These are phyloP conservation scores for Calonectria honghensis DNA, from an alignment of 2,329 filamentous ascomycete genomes.

Conservation along the genomic window DNA sequence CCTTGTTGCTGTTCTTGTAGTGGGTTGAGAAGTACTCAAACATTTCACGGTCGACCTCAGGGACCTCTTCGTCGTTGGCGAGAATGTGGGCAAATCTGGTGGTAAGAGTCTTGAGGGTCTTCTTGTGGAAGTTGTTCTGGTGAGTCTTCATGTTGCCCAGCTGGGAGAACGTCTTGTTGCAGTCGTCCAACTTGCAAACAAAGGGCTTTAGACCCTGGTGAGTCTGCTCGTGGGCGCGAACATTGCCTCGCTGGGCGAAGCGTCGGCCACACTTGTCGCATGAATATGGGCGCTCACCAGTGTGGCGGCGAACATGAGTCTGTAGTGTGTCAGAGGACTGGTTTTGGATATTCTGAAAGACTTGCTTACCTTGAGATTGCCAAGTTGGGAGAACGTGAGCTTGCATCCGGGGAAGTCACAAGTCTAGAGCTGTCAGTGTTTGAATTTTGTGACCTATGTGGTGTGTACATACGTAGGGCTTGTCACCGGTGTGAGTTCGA, in stretches of 20 bases:
- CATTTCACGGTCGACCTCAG: conserved; percentile 82
- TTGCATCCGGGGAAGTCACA: conserved; percentile 85
- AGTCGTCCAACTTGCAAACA: conserved; percentile 87
- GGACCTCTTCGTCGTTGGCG: conserved; percentile 73
- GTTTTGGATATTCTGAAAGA: neutral
- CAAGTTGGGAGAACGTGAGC: conserved; percentile 89
- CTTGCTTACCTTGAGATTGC: conserved; percentile 85
- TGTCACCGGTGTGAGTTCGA: conserved; percentile 90
- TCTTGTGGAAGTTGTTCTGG: conserved; percentile 93
- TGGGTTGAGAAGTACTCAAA: conserved; percentile 89
- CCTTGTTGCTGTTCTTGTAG: conserved; percentile 99
- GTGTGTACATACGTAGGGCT: conserved; percentile 84
- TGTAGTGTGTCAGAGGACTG: conserved; percentile 57
- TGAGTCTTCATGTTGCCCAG: conserved; percentile 96
- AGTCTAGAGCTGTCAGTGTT: conserved; percentile 64
- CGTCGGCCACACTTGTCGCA: conserved; percentile 87
- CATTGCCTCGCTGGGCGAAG: conserved; percentile 91
- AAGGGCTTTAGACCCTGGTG: conserved; percentile 87
- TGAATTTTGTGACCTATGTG: neutral
- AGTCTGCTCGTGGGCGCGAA: conserved; percentile 87
- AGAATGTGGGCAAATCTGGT: conserved; percentile 78
- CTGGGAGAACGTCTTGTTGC: conserved; percentile 91
- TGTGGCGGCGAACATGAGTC: conserved; percentile 92
- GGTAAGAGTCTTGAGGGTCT: conserved; percentile 82
- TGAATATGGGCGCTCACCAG: conserved; percentile 88